Conservation (phyloP, 2,329 filamentous ascomycete species). For the Cytospora piceicola region DNA sequence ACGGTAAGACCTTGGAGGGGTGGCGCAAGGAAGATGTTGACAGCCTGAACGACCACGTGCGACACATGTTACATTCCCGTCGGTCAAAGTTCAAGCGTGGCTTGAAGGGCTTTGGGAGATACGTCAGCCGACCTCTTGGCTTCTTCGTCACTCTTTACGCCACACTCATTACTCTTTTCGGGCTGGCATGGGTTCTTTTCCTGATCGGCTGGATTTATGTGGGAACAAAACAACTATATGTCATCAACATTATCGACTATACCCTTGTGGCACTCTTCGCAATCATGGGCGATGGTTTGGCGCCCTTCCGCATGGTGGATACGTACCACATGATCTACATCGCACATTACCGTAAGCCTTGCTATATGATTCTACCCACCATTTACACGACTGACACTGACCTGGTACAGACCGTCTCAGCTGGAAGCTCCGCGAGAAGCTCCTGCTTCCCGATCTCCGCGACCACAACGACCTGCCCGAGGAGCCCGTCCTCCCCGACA, state of each 20-base stretch:
- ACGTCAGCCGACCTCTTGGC: slow-evolving; percentile 75
- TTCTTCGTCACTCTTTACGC: slow-evolving; percentile 86
- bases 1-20: slow-evolving; percentile 70
- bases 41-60: slow-evolving; percentile 82
- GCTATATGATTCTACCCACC: not conserved
- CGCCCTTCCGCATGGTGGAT: slow-evolving; percentile 76
- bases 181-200: slow-evolving; percentile 88
- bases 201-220: slow-evolving; percentile 90
- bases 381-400: slow-evolving; percentile 41
- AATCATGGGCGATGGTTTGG: slow-evolving; percentile 70
- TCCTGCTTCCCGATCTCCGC: slow-evolving; percentile 62
- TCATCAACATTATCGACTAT: slow-evolving; percentile 72
- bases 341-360: slow-evolving; percentile 63
- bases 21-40: slow-evolving; percentile 77
- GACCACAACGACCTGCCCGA: slow-evolving; percentile 71
- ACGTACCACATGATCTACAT: slow-evolving; percentile 90
- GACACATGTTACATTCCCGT: slow-evolving; percentile 84
- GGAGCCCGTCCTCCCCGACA: slow-evolving; percentile 40
- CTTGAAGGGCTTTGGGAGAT: slow-evolving; percentile 81
- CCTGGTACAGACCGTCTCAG: slow-evolving; percentile 52
- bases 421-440: slow-evolving; percentile 67
- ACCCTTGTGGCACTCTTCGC: slow-evolving; percentile 72
- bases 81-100: slow-evolving; percentile 78
- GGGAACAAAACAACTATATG: slow-evolving; percentile 70
- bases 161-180: slow-evolving; percentile 80